Percentiles rank a stretch among this genome's conserved stretches.
Evolutionary conservation across 2,329 filamentous ascomycete species (phyloP).

Genomic region (Gaeumannomyces sp.): DNA sequence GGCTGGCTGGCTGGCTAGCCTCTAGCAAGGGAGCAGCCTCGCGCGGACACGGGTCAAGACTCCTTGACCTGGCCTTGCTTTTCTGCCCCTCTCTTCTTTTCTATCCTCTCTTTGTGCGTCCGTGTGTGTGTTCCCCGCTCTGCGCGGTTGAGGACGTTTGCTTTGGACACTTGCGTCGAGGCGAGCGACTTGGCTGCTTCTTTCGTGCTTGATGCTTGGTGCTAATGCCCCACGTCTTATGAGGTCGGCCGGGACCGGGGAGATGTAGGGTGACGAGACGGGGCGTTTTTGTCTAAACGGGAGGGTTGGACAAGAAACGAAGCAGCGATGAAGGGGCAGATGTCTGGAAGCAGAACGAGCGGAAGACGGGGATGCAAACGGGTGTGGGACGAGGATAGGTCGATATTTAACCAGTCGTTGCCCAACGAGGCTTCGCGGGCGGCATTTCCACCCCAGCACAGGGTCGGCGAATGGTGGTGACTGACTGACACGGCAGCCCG

Average conservation of each 20-base stretch:
- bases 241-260: not conserved
- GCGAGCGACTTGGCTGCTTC: not conserved
- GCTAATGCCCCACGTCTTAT: not conserved
- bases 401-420: slow-evolving; percentile 11
- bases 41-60: not conserved
- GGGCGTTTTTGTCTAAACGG: not conserved
- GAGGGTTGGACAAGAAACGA: not conserved
- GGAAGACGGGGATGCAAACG: not conserved
- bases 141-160: not conserved
- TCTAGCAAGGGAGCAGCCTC: not conserved
- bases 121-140: not conserved
- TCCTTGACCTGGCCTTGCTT: slow-evolving; percentile 1
- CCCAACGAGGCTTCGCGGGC: slow-evolving; percentile 2
- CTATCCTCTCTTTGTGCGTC: not conserved
- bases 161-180: not conserved
- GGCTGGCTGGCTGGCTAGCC: not conserved
- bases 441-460: not conserved
- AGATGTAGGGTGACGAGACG: not conserved
- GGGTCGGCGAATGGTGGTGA: not conserved
- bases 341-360: not conserved
- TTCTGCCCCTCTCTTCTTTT: not conserved
- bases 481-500: not conserved
- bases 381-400: not conserved
- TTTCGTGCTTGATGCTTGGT: not conserved
- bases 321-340: not conserved